These are phyloP conservation scores for Pythium insidiosum DNA, from an alignment of 352 stramenopile genomes.

Conservation along the genomic window DNA sequence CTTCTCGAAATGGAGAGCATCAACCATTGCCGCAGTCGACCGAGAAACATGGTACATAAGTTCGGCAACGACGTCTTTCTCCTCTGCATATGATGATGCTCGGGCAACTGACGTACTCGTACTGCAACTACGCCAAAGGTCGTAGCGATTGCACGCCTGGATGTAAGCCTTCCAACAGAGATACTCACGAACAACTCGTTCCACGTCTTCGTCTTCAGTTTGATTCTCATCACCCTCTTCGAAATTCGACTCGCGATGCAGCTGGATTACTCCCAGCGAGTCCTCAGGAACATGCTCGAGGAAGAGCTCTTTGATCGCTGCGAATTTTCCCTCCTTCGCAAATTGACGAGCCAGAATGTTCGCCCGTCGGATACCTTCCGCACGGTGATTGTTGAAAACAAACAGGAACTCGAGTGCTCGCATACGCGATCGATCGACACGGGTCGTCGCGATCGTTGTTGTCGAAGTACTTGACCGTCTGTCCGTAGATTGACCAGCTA, in stretches of 20 bases:
- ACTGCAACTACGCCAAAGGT: conserved; percentile 63
- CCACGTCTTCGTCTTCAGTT: conserved; percentile 38
- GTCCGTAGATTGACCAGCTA: conserved; percentile 14
- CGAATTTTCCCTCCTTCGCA: conserved; percentile 61
- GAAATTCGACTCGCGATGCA: conserved; percentile 36
- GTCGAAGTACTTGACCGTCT: background rate
- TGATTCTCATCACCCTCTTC: too few species aligned
- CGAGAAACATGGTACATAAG: conserved; percentile 71
- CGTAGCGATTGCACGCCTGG: conserved; percentile 49
- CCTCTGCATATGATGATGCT: conserved; percentile 64
- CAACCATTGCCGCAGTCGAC: conserved; percentile 37
- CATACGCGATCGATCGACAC: conserved; percentile 55
- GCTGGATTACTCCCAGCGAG: conserved; percentile 51
- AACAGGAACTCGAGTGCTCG: conserved; percentile 61
- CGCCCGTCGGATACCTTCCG: conserved; percentile 41
- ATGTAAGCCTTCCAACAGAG: conserved; percentile 74
- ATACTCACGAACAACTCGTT: conserved; percentile 44
- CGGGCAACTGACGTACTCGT: too few species aligned
- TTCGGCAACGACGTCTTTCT: conserved; percentile 67
- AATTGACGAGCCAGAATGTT: conserved; percentile 68
- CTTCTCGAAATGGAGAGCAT: conserved; percentile 73
- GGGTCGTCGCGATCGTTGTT: conserved; percentile 23
- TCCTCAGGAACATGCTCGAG: conserved; percentile 55
- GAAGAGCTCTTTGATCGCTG: conserved; percentile 46
- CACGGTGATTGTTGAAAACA: conserved; percentile 63